These are phyloP conservation scores for Nicotiana undulata DNA, from an alignment of 257 asterid species.

Conservation along the genomic window DNA sequence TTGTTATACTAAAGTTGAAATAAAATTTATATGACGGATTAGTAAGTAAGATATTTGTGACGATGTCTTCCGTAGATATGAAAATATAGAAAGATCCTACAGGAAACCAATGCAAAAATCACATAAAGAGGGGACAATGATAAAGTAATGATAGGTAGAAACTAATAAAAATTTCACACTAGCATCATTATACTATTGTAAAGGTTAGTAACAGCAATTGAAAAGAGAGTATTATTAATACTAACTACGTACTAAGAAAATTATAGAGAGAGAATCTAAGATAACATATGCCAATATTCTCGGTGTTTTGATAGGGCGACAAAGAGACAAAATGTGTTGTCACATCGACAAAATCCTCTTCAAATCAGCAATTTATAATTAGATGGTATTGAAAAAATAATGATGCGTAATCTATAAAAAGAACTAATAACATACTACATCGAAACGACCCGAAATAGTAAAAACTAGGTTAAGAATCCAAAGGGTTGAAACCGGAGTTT, in stretches of 20 bases:
- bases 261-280: background rate
- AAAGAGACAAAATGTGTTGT: slow-evolving; percentile 56
- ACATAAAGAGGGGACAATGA: slow-evolving; percentile 15
- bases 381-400: background rate
- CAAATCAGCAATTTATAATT: slow-evolving; percentile 9
- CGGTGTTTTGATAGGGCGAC: slow-evolving; percentile 60
- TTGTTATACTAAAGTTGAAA: background rate
- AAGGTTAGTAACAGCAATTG: background rate
- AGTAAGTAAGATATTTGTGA: background rate
- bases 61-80: background rate
- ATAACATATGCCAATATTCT: slow-evolving; percentile 52
- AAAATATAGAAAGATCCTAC: background rate
- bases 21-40: background rate
- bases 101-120: slow-evolving; percentile 13
- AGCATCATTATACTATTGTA: background rate
- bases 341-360: slow-evolving; percentile 35
- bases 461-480: slow-evolving; percentile 18
- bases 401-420: background rate
- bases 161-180: background rate
- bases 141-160: background rate
- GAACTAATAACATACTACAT: slow-evolving; percentile 7
- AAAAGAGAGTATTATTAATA: background rate
- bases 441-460: slow-evolving; percentile 22
- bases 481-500: slow-evolving; percentile 7
- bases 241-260: background rate